Evolutionary conservation across 169 alveolate genomes (phyloP), one percentile per base, ranked within the genome.

Genomic region (Toxoplasma gondii): DNA sequence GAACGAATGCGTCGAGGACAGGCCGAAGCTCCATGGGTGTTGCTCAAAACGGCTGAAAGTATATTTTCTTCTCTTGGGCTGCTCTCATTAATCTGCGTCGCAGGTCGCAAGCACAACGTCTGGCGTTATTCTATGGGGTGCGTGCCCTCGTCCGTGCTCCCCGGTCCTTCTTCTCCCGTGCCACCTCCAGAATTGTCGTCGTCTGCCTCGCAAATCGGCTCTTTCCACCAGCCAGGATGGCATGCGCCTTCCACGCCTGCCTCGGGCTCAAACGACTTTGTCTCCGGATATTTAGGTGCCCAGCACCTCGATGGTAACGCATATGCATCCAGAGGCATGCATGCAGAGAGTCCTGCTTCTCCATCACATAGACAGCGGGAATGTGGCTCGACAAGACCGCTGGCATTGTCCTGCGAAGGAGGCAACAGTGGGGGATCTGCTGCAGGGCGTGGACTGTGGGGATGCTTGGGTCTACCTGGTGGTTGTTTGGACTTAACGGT

Each of bases 91-190:
- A 49, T 49, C 58, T 49, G 58, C 12, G 7, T 16, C 22, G 54
- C 95, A 92, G 95, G 95, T 36, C 83, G 84, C 49, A 92, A 86
- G 69, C 88, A 92, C 95, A 92, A 92, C 95, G 84, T 92, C 49
- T 92, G 95, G 95, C 92, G 95, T 9, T 92, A 92, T 34, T 83
- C 95, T 1, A 67, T 92, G 54, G 88, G 49, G 39, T 38, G 95
- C 69, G 58, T 83, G 16, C 87, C 95, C 29, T 64, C 74, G 44
- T 78, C 86, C 27, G 86, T 78, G 1, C 29, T 78, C 4, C 86
- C 86, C 43, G 43, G 86, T 36, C 24, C 86, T 78, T 19, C 43
- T 31, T 45, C 29, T 16, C 74, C 74, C 34, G 9, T 27, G 74
- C 74, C 74, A 31, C 74, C 74, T 16, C n/a, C 74, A 31, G 74